Percentiles rank a stretch among this genome's conserved stretches.
These are phyloP conservation scores for Prunus kanzakura DNA, from an alignment of 306 rosid species.

Conservation along the genomic window DNA sequence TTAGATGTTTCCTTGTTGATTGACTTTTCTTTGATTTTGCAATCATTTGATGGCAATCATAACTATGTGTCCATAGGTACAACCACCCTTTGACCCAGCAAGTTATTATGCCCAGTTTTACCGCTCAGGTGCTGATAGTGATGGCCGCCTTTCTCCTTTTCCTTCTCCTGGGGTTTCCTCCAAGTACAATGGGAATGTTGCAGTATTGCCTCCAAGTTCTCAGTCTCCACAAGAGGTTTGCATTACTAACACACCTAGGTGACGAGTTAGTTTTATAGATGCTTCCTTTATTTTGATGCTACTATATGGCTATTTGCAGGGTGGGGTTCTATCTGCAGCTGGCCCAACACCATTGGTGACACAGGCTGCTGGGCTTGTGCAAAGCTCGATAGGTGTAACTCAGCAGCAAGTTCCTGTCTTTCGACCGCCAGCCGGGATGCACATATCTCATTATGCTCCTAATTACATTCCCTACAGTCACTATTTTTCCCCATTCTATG, in stretches of 20 bases:
- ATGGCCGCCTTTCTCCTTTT: constrained; percentile 86
- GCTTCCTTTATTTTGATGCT: constrained; percentile 14
- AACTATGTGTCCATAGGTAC: constrained; percentile 54
- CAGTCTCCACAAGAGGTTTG: constrained; percentile 92
- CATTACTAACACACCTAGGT: not conserved
- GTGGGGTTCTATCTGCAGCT: constrained; percentile 69
- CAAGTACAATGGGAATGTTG: constrained; percentile 71
- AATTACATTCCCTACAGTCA: constrained; percentile 86
- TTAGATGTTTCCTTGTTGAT: constrained; percentile 9
- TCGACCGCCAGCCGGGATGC: constrained; percentile 80
- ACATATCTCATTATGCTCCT: constrained; percentile 81
- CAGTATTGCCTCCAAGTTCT: constrained; percentile 64
- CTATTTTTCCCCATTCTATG: constrained; percentile 75
- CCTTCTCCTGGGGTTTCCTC: constrained; percentile 62
- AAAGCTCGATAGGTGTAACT: constrained; percentile 75
- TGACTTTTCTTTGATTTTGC: constrained; percentile 3
- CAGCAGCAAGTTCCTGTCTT: constrained; percentile 90
- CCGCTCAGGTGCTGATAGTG: constrained; percentile 75
- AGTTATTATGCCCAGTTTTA: constrained; percentile 87
- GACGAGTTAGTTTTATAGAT: not conserved
- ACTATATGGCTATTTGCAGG: constrained; percentile 52
- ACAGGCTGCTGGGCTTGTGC: constrained; percentile 91
- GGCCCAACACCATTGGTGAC: constrained; percentile 72
- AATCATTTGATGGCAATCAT: constrained; percentile 10
- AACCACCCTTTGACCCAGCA: constrained; percentile 72